Percentiles rank a stretch among this genome's conserved stretches.
Evolutionary conservation across 2,329 filamentous ascomycete genomes (phyloP).

Genomic region (Teratosphaeria zuluensis): DNA sequence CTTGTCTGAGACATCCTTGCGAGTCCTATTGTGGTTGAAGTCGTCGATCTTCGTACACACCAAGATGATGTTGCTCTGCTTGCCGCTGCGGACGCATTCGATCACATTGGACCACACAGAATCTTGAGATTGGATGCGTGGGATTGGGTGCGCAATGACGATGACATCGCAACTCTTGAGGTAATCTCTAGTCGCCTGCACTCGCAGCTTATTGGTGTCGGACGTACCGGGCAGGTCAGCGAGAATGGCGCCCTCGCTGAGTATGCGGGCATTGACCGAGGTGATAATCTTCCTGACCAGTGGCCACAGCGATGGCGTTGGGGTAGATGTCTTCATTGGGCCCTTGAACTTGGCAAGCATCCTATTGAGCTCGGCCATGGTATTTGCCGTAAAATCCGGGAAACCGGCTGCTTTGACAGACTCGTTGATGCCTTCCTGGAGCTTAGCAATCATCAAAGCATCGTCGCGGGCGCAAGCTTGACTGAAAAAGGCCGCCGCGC

Average conservation of each 20-base stretch:
- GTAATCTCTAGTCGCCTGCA: constrained; percentile 10
- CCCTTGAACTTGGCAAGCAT: constrained; percentile 1
- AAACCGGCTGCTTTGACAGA: not conserved
- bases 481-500: not conserved
- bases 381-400: not conserved
- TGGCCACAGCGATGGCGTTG: constrained; percentile 7
- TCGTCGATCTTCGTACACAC: constrained; percentile 10
- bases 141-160: constrained; percentile 1
- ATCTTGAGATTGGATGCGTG: constrained; percentile 4
- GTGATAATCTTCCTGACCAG: constrained; percentile 7
- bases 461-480: not conserved
- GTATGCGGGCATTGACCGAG: constrained; percentile 6
- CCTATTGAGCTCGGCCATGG: not conserved
- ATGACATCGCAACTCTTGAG: constrained; percentile 6
- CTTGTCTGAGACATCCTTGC: not conserved
- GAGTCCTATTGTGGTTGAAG: constrained; percentile 1
- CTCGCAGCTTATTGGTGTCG: constrained; percentile 9
- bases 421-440: constrained; percentile 3
- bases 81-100: constrained; percentile 6
- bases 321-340: not conserved
- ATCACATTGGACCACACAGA: constrained; percentile 4
- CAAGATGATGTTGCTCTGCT: constrained; percentile 6
- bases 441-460: not conserved
- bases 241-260: constrained; percentile 9
- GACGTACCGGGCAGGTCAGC: constrained; percentile 13